Evolutionary conservation across 805 yeast species (phyloP).

Genomic region (Starmerella tilneyi): DNA sequence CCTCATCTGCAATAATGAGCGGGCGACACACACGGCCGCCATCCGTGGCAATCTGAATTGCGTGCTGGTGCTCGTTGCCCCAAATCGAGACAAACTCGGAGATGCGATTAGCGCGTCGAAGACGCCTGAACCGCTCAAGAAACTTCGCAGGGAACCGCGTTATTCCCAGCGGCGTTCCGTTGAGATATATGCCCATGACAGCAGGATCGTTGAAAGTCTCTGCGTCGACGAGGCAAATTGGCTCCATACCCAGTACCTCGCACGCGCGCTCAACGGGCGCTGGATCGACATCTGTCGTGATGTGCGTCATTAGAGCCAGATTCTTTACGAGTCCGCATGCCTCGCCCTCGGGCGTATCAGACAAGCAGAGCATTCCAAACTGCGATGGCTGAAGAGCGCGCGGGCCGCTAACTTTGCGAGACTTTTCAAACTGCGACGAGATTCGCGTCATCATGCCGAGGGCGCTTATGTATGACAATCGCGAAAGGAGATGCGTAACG

Average conservation of each 20-base stretch:
- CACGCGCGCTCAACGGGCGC: constrained; percentile 73
- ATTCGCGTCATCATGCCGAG: constrained; percentile 99
- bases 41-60: constrained; percentile 96
- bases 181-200: constrained; percentile 77
- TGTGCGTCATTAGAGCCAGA: constrained; percentile 95
- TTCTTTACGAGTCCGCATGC: constrained; percentile 98
- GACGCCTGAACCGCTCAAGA: constrained; percentile 61
- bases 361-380: constrained; percentile 96
- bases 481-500: constrained; percentile 89
- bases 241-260: constrained; percentile 79
- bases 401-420: constrained; percentile 96
- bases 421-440: constrained; percentile 96
- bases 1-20: constrained; percentile 66
- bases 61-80: constrained; percentile 77
- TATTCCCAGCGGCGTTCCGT: constrained; percentile 90
- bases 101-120: constrained; percentile 75
- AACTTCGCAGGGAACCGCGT: constrained; percentile 80
- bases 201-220: constrained; percentile 65
- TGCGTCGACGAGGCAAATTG: constrained; percentile 69
- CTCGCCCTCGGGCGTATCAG: constrained; percentile 99
- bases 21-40: constrained; percentile 99
- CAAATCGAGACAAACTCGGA: constrained; percentile 88
- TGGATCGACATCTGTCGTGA: constrained; percentile 96
- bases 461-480: constrained; percentile 87
- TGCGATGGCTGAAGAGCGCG: constrained; percentile 98